phyloP scores from a whole-genome alignment of 768 basidiomycete genomes.

The Termitomyces sp. region DNA sequence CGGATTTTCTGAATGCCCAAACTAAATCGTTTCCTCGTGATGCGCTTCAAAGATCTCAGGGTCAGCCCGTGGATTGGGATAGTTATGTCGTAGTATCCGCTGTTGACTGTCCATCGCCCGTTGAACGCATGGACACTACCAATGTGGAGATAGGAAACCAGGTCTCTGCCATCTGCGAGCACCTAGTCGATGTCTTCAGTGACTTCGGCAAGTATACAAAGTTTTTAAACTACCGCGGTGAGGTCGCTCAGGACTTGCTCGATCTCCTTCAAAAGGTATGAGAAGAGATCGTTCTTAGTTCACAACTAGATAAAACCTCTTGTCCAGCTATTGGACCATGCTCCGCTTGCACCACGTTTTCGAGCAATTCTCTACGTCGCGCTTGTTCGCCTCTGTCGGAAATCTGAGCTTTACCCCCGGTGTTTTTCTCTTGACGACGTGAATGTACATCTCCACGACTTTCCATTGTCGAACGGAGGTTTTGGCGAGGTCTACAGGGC shows the following conservation, averaged over 20 bases:
- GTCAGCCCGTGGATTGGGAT: conserved; percentile 5
- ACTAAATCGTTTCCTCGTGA: neutral
- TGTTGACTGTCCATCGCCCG: neutral
- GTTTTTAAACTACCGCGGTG: conserved; percentile 14
- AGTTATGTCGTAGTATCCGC: conserved; percentile 6
- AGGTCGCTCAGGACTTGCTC: conserved; percentile 17
- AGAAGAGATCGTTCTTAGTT: conserved; percentile 1
- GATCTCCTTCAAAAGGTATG: conserved; percentile 24
- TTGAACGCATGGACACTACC: neutral
- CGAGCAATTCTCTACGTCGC: conserved; percentile 15
- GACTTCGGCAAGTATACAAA: conserved; percentile 14
- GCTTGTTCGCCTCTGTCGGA: conserved; percentile 20
- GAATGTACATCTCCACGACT: neutral
- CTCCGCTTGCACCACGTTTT: conserved; percentile 6
- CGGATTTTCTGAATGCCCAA: neutral
- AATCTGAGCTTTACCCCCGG: conserved; percentile 23
- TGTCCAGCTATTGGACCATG: conserved; percentile 16
- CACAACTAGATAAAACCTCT: neutral
- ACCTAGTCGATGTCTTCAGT: conserved; percentile 12
- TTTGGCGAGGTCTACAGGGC: conserved; percentile 28
- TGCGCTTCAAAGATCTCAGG: neutral
- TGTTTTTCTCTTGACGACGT: conserved; percentile 18
- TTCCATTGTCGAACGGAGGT: conserved; percentile 16
- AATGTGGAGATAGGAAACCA: neutral
- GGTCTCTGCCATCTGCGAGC: conserved; percentile 10